phyloP scores from a whole-genome alignment of 257 asterid species.

The Rauvolfia tetraphylla region DNA sequence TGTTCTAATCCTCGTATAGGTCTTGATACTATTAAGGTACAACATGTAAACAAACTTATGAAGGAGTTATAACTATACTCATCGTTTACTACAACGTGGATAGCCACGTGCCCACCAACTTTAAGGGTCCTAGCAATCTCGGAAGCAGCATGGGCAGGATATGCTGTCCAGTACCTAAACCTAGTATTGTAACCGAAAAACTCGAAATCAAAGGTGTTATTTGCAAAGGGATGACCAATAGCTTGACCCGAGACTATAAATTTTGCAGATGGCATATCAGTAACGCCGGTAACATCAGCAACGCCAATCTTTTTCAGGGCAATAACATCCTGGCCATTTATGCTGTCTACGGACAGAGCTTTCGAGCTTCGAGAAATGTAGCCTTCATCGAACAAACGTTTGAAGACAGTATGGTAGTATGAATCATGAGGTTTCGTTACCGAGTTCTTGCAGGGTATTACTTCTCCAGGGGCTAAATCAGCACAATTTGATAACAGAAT shows the following conservation, averaged over 20 bases:
- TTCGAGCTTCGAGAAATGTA: background rate
- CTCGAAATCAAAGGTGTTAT: background rate
- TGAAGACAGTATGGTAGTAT: background rate
- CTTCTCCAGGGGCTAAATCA: background rate
- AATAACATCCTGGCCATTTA: background rate
- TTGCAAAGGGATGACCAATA: background rate
- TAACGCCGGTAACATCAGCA: background rate
- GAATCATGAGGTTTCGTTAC: background rate
- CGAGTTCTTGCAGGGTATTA: background rate
- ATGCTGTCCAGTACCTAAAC: background rate
- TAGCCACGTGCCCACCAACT: conserved; percentile 15
- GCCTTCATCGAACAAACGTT: conserved; percentile 1
- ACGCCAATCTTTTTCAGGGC: background rate
- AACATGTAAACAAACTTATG: conserved; percentile 14
- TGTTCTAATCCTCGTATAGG: background rate
- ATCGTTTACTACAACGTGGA: conserved; percentile 14
- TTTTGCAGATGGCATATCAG: background rate
- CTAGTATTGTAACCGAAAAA: background rate
- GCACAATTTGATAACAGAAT: background rate
- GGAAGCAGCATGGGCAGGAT: background rate
- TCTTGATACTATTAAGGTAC: background rate
- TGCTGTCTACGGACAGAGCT: background rate
- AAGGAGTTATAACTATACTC: conserved; percentile 24
- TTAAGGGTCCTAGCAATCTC: conserved; percentile 21
- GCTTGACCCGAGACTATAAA: conserved; percentile 2